Evolutionary conservation across 2,329 filamentous ascomycete genomes (phyloP).

Genomic region (Apiospora malaysiana): DNA sequence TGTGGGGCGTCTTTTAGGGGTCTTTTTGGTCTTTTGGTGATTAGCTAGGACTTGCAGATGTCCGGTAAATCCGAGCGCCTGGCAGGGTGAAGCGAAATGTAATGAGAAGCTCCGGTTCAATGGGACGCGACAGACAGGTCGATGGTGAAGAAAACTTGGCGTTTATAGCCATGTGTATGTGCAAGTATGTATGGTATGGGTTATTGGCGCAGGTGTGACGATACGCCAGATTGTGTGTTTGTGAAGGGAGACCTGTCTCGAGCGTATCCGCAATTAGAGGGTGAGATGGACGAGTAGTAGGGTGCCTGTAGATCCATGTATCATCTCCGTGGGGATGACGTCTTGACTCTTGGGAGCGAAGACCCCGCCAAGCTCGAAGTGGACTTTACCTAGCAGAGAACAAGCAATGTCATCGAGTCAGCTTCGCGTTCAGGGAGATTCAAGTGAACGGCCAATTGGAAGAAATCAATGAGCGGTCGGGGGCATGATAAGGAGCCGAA

Average conservation of each 20-base stretch:
- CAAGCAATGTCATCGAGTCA: slow-evolving; percentile 15
- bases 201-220: not conserved
- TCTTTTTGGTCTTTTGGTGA: not conserved
- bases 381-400: not conserved
- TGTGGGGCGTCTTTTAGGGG: slow-evolving; percentile 14
- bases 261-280: slow-evolving; percentile 13
- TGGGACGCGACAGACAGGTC: not conserved
- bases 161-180: not conserved
- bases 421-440: not conserved
- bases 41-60: not conserved
- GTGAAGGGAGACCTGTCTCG: slow-evolving; percentile 6
- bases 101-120: not conserved
- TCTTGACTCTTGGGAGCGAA: not conserved
- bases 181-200: not conserved
- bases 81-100: not conserved
- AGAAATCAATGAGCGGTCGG: not conserved
- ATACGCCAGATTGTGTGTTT: not conserved
- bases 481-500: not conserved
- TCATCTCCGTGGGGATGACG: slow-evolving; percentile 21
- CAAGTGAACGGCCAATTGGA: not conserved
- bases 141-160: not conserved
- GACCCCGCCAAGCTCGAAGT: slow-evolving; percentile 12
- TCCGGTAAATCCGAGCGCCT: slow-evolving; percentile 8
- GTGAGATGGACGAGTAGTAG: not conserved
- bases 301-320: slow-evolving; percentile 16